Evolutionary conservation across 1,139 yeast genomes (phyloP).

Genomic region (Diutina ranongensis): DNA sequence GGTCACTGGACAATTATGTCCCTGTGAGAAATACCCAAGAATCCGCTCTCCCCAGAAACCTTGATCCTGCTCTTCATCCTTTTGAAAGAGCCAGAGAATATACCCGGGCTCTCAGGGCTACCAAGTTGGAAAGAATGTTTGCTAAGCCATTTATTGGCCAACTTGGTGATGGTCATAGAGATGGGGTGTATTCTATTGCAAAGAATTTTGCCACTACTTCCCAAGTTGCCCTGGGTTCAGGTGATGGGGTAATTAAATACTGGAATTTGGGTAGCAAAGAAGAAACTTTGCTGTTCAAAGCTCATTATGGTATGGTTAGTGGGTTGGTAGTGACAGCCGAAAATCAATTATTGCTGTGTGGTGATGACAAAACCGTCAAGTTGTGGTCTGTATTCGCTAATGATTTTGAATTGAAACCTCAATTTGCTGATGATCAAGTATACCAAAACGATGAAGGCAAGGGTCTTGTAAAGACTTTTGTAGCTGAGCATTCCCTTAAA

Average conservation of each 20-base stretch:
- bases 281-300: conserved; percentile 69
- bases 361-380: conserved; percentile 83
- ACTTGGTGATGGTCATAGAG: conserved; percentile 88
- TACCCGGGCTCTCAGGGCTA: conserved; percentile 87
- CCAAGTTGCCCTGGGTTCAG: conserved; percentile 83
- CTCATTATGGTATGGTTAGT: conserved; percentile 83
- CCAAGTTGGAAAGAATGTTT: conserved; percentile 91
- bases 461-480: conserved; percentile 62
- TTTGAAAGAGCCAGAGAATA: conserved; percentile 96
- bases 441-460: background rate
- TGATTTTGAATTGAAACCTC: conserved; percentile 25
- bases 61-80: conserved; percentile 92
- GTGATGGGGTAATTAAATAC: conserved; percentile 88
- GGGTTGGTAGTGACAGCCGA: conserved; percentile 73
- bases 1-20: conserved; percentile 84
- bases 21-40: conserved; percentile 89
- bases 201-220: conserved; percentile 61
- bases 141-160: conserved; percentile 97
- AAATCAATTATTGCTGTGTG: conserved; percentile 60
- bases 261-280: conserved; percentile 77
- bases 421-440: conserved; percentile 11
- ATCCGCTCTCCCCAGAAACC: conserved; percentile 75
- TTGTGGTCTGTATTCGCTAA: conserved; percentile 56
- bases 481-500: conserved; percentile 78
- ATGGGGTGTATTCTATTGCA: conserved; percentile 88